phyloP scores from a whole-genome alignment of 208 protist species.

The Trypanosoma vivax region DNA sequence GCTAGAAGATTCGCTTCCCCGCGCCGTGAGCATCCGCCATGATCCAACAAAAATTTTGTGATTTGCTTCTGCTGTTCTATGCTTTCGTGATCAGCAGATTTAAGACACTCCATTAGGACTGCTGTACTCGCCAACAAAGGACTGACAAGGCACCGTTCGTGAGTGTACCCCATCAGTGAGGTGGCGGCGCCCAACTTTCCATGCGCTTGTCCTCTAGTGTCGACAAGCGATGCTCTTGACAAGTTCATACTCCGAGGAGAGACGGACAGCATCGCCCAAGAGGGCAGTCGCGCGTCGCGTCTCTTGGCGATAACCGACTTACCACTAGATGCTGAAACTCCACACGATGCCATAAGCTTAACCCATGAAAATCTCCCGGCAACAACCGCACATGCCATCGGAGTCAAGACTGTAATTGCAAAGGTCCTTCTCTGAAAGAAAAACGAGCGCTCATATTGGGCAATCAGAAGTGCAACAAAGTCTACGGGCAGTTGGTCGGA shows the following conservation, averaged over 20 bases:
- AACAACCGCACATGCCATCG: conserved; percentile 53
- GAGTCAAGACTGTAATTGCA: conserved; percentile 40
- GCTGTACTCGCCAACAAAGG: conserved; percentile 41
- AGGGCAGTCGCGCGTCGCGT: background rate
- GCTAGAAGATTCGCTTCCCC: conserved; percentile 56
- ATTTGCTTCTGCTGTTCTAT: conserved; percentile 34
- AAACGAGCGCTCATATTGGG: conserved; percentile 11
- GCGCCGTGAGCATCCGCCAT: conserved; percentile 32
- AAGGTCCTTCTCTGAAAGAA: conserved; percentile 30
- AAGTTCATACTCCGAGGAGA: too few species aligned
- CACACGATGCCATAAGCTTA: conserved; percentile 41
- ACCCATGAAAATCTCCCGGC: conserved; percentile 61
- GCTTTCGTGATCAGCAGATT: conserved; percentile 1
- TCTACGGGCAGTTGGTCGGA: background rate
- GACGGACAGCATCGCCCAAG: too few species aligned
- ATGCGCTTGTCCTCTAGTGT: conserved; percentile 4
- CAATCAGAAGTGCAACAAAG: conserved; percentile 1
- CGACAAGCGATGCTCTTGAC: too few species aligned
- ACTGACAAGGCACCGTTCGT: conserved; percentile 31
- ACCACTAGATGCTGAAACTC: conserved; percentile 40
- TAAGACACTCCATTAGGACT: conserved; percentile 24
- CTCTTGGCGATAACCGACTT: conserved; percentile 30
- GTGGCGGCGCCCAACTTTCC: too few species aligned
- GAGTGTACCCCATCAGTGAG: too few species aligned
- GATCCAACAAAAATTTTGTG: conserved; percentile 40